Evolutionary conservation across 306 rosid species (phyloP).

Genomic region (Begonia peltatifolia): DNA sequence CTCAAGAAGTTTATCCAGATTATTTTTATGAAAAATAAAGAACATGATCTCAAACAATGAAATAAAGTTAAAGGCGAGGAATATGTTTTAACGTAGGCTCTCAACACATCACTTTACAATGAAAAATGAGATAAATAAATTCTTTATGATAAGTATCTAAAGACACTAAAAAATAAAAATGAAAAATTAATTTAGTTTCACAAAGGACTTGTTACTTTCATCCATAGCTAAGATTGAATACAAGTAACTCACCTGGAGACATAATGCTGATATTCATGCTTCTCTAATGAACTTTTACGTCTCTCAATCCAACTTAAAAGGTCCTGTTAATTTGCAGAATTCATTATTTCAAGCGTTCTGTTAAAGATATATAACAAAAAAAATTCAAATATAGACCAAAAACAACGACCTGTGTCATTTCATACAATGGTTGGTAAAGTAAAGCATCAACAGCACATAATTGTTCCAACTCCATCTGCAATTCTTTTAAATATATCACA

Average conservation of each 20-base stretch:
- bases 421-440: slow-evolving; percentile 70
- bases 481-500: slow-evolving; percentile 33
- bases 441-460: slow-evolving; percentile 40
- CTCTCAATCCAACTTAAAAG: slow-evolving; percentile 76
- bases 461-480: slow-evolving; percentile 62
- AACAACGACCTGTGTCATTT: slow-evolving; percentile 64
- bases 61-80: too few relatives aligned
- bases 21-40: too few relatives aligned
- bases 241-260: slow-evolving; percentile 53
- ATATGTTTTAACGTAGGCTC: too few relatives aligned
- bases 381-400: slow-evolving; percentile 7
- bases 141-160: too few relatives aligned
- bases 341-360: slow-evolving; percentile 10
- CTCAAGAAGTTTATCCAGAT: too few relatives aligned
- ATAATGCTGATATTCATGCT: slow-evolving; percentile 76
- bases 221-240: too few relatives aligned
- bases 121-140: too few relatives aligned
- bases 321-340: slow-evolving; percentile 35
- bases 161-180: too few relatives aligned
- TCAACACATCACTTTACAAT: too few relatives aligned
- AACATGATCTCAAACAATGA: too few relatives aligned
- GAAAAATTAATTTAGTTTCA: too few relatives aligned
- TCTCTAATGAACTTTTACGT: slow-evolving; percentile 47
- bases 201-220: too few relatives aligned
- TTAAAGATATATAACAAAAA: slow-evolving; percentile 7